phyloP scores from a whole-genome alignment of 257 asterid genomes.

The Sherardia arvensis region DNA sequence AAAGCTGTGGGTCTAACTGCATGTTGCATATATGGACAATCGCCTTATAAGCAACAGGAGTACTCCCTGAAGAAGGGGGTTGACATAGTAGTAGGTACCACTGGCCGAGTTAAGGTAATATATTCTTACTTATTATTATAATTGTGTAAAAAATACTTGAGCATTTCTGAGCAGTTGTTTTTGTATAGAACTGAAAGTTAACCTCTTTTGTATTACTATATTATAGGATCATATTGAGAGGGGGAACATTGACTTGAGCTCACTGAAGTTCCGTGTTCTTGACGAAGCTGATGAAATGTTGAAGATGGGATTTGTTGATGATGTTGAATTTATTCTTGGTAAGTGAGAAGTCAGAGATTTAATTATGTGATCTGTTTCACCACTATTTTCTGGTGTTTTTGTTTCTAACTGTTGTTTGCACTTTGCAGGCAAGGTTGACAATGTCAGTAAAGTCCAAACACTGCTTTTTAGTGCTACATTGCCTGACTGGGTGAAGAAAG shows the following conservation, averaged over 20 bases:
- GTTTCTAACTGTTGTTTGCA: background rate
- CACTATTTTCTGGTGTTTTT: background rate
- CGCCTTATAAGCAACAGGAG: slow-evolving; percentile 59
- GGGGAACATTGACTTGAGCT: slow-evolving; percentile 67
- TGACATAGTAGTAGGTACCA: slow-evolving; percentile 79
- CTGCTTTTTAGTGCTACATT: slow-evolving; percentile 95
- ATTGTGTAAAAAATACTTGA: too few species aligned
- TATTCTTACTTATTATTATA: background rate
- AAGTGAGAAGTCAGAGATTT: slow-evolving; percentile 5
- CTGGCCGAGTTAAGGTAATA: slow-evolving; percentile 87
- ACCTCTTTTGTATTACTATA: slow-evolving; percentile 4
- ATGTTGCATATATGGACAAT: slow-evolving; percentile 83
- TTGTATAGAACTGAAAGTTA: background rate
- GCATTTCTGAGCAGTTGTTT: background rate
- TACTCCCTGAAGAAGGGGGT: slow-evolving; percentile 67
- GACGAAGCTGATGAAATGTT: slow-evolving; percentile 99
- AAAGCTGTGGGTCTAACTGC: slow-evolving; percentile 60
- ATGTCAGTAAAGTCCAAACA: slow-evolving; percentile 80
- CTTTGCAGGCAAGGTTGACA: slow-evolving; percentile 70
- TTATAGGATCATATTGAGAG: slow-evolving; percentile 80
- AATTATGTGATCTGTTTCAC: too few species aligned
- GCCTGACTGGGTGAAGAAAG: slow-evolving; percentile 85
- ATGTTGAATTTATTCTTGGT: slow-evolving; percentile 96
- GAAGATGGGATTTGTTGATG: slow-evolving; percentile 99
- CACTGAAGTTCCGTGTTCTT: slow-evolving; percentile 81